Evolutionary conservation across 495 filamentous ascomycete species (phyloP), one percentile per base, ranked within the genome.

Genomic region (Aspergillus bertholletiae): DNA sequence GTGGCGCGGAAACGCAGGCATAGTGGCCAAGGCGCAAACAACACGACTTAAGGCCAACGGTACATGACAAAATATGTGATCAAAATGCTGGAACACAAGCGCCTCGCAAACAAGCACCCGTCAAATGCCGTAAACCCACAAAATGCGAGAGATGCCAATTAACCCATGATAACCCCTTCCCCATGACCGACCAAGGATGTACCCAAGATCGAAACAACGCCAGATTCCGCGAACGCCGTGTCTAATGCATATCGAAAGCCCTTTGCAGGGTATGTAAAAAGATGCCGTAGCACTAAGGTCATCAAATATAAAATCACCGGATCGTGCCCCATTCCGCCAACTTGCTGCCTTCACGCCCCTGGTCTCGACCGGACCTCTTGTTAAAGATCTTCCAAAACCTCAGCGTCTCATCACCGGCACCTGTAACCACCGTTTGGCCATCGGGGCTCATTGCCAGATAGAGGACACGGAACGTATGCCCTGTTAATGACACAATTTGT

Each of bases 361-460:
- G 73, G 55, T 74, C 79, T 57, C 79, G 66, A 64, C 81, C 74
- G 53, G 72, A 75, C 67, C 84, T 79, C 60, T 78, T 87, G 74
- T 80, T 82, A 74, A 97, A 97, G 18, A 92, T 89, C 62, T 94
- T 94, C 94, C 94, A 98, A 76, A 98, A 97, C 46, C 94, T 72
- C 51, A 98, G 72, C 1, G 94, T 98, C 71, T 98, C 94, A 59
- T 98, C 94, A 3, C 94, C 94, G 7, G 95, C 95, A 22, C 94
- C 94, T 0, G 94, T 98, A 11, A 98, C 94, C 26, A 98, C 88
- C 7, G 88, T 88, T 60, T 90, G 83, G 12, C 94, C 94, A 62
- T 97, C 94, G 0, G 94, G 95, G 55, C 90, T 96, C 92, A 97
- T 97, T 7, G 92, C 91, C 21, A 98, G 80, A 68, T 97, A 98